A percentile compares a stretch with the other conserved stretches of the same genome.
Conservation (phyloP, 306 rosid genomes). For the Trichosanthes cucumerina region DNA sequence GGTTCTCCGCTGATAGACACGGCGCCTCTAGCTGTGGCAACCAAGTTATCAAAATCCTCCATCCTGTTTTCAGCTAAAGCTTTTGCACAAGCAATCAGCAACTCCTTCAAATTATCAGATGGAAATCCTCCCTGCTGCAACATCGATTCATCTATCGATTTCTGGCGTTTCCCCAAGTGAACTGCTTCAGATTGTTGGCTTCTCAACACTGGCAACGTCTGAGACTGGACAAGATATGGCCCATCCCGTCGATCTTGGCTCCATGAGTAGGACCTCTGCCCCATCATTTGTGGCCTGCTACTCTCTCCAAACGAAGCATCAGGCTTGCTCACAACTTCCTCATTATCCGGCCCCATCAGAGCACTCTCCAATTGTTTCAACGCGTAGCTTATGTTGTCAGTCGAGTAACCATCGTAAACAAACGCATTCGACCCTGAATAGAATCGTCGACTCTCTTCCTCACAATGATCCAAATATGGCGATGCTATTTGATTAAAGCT, state of each 20-base stretch:
- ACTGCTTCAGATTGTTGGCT: conserved; percentile 31
- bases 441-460: conserved; percentile 22
- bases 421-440: conserved; percentile 28
- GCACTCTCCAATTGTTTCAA: conserved; percentile 69
- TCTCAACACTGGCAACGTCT: conserved; percentile 23
- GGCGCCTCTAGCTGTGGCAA: conserved; percentile 40
- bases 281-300: conserved; percentile 19
- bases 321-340: conserved; percentile 33
- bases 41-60: conserved; percentile 38
- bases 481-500: conserved; percentile 28
- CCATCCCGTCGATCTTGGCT: conserved; percentile 29
- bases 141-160: conserved; percentile 38
- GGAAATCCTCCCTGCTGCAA: conserved; percentile 31
- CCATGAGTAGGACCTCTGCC: conserved; percentile 39
- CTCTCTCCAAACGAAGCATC: conserved; percentile 32
- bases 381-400: conserved; percentile 31
- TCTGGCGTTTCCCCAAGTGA: conserved; percentile 46
- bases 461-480: conserved; percentile 25
- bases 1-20: conserved; percentile 90
- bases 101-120: conserved; percentile 39
- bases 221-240: conserved; percentile 29
- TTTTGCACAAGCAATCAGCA: conserved; percentile 75
- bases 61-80: conserved; percentile 48
- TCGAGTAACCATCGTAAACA: conserved; percentile 29
- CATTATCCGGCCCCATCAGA: conserved; percentile 73